Evolutionary conservation across 73 alveolate species (phyloP), one percentile per base, ranked within the genome.

Genomic region (Durusdinium trenchii): DNA sequence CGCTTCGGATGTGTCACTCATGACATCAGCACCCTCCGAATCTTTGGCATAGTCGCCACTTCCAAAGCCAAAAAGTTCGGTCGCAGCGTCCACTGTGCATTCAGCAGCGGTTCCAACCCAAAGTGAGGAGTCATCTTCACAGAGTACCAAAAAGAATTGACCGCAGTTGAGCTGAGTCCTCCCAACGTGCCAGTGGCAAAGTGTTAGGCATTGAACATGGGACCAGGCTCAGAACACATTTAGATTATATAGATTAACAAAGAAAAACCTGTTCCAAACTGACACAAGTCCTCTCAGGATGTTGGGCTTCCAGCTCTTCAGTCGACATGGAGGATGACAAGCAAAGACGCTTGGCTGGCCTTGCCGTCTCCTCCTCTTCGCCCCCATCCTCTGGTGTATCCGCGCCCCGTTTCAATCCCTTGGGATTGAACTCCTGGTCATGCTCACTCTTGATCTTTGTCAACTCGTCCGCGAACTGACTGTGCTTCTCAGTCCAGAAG

Each of bases 211-310:
- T n/a, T n/a, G n/a, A n/a, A n/a, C n/a, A n/a, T n/a, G n/a, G n/a
- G n/a, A n/a, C n/a, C n/a, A n/a, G n/a, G n/a, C n/a, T n/a, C n/a
- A n/a, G n/a, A n/a, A n/a, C n/a, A n/a, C n/a, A n/a, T n/a, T n/a
- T n/a, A n/a, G n/a, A n/a, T n/a, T n/a, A n/a, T n/a, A n/a, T n/a
- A n/a, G n/a, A n/a, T n/a, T n/a, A n/a, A n/a, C n/a, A n/a, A n/a
- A n/a, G n/a, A n/a, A n/a, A n/a, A n/a, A n/a, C n/a, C n/a, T n/a
- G n/a, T n/a, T n/a, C n/a, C n/a, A n/a, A n/a, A n/a, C n/a, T n/a
- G n/a, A n/a, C n/a, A n/a, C n/a, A n/a, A 45, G 64, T 45, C 95
- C 95, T 85, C 35, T 85, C 95, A 3, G 95, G 43, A 30, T 23
- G 9, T 43, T 85, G 23, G 36, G 26, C 9, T 60, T 85, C 95